Conservation (phyloP, 129 eudicot species). For the Oenanthe sinensis region DNA sequence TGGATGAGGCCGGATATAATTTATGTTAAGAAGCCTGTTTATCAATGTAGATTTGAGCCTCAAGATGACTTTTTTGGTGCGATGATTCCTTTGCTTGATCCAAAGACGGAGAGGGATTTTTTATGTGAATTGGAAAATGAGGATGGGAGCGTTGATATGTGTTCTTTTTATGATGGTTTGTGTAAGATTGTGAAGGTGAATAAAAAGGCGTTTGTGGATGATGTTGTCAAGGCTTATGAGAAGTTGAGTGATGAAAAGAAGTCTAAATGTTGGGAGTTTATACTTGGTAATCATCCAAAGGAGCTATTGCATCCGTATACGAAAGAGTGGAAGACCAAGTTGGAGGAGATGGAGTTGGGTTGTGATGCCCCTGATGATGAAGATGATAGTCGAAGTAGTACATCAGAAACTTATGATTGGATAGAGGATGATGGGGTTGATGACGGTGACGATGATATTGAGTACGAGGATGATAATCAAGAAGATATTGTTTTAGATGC, state of each 20-base stretch:
- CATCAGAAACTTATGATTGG: conserved; percentile 59
- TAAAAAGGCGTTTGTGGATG: conserved; percentile 88
- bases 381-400: conserved; percentile 15
- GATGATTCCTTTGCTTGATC: conserved; percentile 69
- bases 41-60: conserved; percentile 86
- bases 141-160: conserved; percentile 65
- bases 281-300: conserved; percentile 76
- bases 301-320: conserved; percentile 83
- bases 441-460: conserved; percentile 30
- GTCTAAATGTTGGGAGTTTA: conserved; percentile 66
- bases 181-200: conserved; percentile 70
- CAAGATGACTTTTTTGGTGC: conserved; percentile 70
- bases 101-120: conserved; percentile 60
- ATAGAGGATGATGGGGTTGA: conserved; percentile 71
- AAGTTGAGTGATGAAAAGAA: conserved; percentile 75
- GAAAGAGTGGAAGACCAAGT: conserved; percentile 82
- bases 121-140: conserved; percentile 66
- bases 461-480: conserved; percentile 16
- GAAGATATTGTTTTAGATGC: conserved; percentile 40
- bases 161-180: conserved; percentile 79
- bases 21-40: conserved; percentile 80
- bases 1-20: conserved; percentile 94
- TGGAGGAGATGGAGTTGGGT: conserved; percentile 95
- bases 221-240: conserved; percentile 80
- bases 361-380: conserved; percentile 94